Evolutionary conservation across 108 stramenopile genomes (phyloP).

Genomic region (Cylindrotheca fusiformis): DNA sequence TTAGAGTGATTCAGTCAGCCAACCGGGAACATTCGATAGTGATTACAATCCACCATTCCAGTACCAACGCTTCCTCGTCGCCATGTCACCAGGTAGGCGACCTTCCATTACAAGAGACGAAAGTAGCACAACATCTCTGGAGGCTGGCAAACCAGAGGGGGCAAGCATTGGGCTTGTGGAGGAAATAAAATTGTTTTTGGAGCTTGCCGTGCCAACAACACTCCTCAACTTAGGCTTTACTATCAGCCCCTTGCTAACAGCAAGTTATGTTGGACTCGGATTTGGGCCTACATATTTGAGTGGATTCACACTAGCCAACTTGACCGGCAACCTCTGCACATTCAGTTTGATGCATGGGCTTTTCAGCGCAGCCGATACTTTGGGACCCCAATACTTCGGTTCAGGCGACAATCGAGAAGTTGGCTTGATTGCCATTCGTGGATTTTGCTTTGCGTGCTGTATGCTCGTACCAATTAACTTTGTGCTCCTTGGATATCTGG

Average conservation of each 20-base stretch:
- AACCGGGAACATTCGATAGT: too few relatives aligned
- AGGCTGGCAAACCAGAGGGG: conserved; percentile 3
- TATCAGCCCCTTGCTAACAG: conserved; percentile 25
- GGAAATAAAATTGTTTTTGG: conserved; percentile 25
- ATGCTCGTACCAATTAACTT: conserved; percentile 28
- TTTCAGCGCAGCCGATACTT: conserved; percentile 38
- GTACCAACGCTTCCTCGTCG: too few relatives aligned
- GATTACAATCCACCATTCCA: too few relatives aligned
- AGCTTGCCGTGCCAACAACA: conserved; percentile 32
- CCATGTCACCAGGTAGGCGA: too few relatives aligned
- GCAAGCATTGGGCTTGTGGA: conserved; percentile 14
- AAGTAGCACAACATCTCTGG: conserved; percentile 6
- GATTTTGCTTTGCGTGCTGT: conserved; percentile 9
- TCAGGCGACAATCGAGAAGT: conserved; percentile 26
- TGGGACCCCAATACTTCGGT: conserved; percentile 40
- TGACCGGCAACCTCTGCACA: conserved; percentile 44
- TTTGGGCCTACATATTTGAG: conserved; percentile 31
- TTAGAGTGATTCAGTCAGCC: too few relatives aligned
- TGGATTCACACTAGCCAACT: conserved; percentile 41
- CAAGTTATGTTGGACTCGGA: conserved; percentile 29
- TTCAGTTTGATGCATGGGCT: conserved; percentile 31
- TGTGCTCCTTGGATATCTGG: conserved; percentile 22
- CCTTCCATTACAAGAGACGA: conserved; percentile 1
- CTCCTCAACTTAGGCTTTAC: conserved; percentile 22
- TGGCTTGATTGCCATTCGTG: conserved; percentile 32